A percentile compares a stretch with the other conserved stretches of the same genome.
These are phyloP conservation scores for Colletotrichum tropicicola DNA, from an alignment of 2,329 filamentous ascomycete species.

Conservation along the genomic window DNA sequence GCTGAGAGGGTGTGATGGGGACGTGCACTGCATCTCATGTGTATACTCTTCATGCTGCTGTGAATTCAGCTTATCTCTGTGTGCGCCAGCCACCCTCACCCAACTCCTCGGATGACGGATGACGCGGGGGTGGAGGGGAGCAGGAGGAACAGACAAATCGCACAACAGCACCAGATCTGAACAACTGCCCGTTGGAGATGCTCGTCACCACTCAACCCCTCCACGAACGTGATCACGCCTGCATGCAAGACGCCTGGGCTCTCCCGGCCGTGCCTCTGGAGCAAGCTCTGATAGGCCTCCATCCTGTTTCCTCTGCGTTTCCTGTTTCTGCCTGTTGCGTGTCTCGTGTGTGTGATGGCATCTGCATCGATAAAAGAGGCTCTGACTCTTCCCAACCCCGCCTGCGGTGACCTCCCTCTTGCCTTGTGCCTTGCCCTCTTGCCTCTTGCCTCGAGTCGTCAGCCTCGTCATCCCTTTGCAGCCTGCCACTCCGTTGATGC, in stretches of 20 bases:
- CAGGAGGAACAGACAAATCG: no score
- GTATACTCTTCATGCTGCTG: background rate
- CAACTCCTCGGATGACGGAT: no score
- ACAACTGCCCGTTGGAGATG: background rate
- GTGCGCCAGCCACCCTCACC: no score
- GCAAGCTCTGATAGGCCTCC: background rate
- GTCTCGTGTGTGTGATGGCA: background rate
- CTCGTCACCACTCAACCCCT: background rate
- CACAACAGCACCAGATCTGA: no score
- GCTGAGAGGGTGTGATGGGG: conserved; percentile 10
- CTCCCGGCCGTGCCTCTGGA: background rate
- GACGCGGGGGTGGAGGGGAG: no score
- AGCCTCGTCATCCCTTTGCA: conserved; percentile 3
- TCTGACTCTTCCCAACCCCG: conserved; percentile 2
- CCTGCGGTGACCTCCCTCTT: background rate
- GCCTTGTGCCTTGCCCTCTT: background rate
- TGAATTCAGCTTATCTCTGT: background rate
- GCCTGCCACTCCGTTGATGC: background rate
- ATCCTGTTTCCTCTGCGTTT: background rate
- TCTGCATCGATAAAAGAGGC: background rate
- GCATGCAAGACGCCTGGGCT: conserved; percentile 13
- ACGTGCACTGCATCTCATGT: background rate
- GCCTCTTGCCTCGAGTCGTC: background rate
- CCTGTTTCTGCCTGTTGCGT: background rate
- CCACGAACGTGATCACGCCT: conserved; percentile 21